Conservation (phyloP, 2,329 filamentous ascomycete genomes). For the Diaporthe vexans region DNA sequence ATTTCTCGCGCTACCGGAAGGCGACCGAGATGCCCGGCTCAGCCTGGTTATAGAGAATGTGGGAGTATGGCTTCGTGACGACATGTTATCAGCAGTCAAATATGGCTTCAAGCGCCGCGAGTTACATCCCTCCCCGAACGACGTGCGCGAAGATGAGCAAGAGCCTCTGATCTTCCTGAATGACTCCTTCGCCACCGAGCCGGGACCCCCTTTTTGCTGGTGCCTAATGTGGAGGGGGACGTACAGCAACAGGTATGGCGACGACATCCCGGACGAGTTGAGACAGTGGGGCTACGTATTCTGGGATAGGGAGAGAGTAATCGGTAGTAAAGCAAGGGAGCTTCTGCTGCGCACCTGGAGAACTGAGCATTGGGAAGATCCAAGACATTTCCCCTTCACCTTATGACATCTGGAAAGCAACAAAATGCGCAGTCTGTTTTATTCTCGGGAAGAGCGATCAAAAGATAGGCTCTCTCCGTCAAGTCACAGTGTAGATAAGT, state of each 20-base stretch:
- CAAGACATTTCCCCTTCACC: neutral
- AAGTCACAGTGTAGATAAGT: neutral
- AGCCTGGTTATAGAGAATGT: neutral
- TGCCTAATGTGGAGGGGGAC: neutral
- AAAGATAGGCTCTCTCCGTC: neutral
- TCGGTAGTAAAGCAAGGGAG: neutral
- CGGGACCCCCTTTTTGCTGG: neutral
- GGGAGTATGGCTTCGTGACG: neutral
- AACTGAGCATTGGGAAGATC: neutral
- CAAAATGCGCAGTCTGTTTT: neutral
- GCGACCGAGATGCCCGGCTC: neutral
- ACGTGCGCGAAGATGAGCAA: neutral
- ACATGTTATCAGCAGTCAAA: neutral
- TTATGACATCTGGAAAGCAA: neutral
- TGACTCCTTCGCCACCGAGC: neutral
- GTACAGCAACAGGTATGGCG: neutral
- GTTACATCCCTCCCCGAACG: neutral
- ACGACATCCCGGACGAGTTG: neutral
- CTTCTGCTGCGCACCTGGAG: neutral
- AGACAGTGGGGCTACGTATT: neutral
- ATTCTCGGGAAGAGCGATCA: neutral
- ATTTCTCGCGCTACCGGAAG: neutral
- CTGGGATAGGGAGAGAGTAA: neutral
- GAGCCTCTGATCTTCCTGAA: neutral
- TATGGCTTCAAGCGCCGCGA: neutral